phyloP scores from a whole-genome alignment of 495 filamentous ascomycete genomes.

The Lentithecium fluviatile region DNA sequence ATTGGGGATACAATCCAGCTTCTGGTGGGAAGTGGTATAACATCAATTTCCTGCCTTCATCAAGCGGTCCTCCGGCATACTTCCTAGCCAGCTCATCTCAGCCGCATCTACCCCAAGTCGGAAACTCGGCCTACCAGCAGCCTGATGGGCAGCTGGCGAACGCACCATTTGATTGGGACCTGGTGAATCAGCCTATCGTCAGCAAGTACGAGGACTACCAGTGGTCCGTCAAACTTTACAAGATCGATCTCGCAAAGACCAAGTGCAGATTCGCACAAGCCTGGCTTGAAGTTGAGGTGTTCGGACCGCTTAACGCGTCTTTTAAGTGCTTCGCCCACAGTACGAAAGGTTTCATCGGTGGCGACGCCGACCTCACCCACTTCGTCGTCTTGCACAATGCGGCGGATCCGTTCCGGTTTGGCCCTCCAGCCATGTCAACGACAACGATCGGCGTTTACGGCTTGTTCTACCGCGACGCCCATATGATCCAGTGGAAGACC shows the following conservation, averaged over 20 bases:
- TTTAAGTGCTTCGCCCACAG: neutral
- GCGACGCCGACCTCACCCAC: neutral
- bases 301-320: neutral
- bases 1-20: too few species aligned
- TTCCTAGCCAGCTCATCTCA: too few species aligned
- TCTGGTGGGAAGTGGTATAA: too few species aligned
- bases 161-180: neutral
- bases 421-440: neutral
- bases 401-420: neutral
- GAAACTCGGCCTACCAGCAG: neutral
- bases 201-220: conserved; percentile 14
- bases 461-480: neutral
- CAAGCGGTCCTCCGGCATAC: too few species aligned
- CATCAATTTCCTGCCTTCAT: too few species aligned
- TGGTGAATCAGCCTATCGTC: conserved; percentile 2
- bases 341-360: conserved; percentile 4
- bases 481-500: conserved; percentile 10
- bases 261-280: neutral
- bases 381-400: conserved; percentile 24
- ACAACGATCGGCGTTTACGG: conserved; percentile 14
- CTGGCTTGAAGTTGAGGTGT: neutral
- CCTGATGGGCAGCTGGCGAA: too few species aligned
- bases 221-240: conserved; percentile 12
- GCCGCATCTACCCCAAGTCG: too few species aligned
- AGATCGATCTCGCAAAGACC: neutral